phyloP scores from a whole-genome alignment of 768 basidiomycete species.

The Fomitopsis serialis region DNA sequence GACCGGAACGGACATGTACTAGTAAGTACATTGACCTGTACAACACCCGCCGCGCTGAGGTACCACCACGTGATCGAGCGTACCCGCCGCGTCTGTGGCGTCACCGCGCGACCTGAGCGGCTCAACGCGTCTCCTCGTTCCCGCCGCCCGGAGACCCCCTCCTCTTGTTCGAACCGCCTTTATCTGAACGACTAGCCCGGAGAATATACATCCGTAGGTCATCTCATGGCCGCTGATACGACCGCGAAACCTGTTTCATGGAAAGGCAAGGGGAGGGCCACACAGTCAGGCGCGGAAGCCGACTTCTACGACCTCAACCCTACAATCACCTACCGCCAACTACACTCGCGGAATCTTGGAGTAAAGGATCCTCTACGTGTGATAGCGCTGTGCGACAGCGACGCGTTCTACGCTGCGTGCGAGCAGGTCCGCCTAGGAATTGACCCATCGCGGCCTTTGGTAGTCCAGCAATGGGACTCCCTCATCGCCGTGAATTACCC shows the following conservation, averaged over 20 bases:
- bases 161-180: no score
- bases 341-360: conserved; percentile 63
- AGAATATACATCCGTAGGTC: no score
- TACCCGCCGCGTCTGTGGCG: no score
- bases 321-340: conserved; percentile 73
- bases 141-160: no score
- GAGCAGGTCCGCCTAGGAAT: conserved; percentile 79
- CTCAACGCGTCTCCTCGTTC: no score
- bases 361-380: conserved; percentile 75
- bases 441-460: conserved; percentile 57
- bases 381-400: conserved; percentile 88
- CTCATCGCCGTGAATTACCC: conserved; percentile 96
- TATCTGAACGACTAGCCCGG: no score
- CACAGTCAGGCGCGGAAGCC: conserved; percentile 14
- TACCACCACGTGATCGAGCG: no score
- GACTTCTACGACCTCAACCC: conserved; percentile 62
- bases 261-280: conserved; percentile 56
- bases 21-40: no score
- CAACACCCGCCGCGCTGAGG: no score
- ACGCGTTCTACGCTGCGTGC: conserved; percentile 80
- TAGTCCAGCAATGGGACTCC: conserved; percentile 84
- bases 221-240: no score
- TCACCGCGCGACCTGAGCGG: no score
- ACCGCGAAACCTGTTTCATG: conserved; percentile 17
- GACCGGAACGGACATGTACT: no score